Base-by-base conservation (phyloP, 1,284 basidiomycete species). In the Macrocybe sp. region DNA sequence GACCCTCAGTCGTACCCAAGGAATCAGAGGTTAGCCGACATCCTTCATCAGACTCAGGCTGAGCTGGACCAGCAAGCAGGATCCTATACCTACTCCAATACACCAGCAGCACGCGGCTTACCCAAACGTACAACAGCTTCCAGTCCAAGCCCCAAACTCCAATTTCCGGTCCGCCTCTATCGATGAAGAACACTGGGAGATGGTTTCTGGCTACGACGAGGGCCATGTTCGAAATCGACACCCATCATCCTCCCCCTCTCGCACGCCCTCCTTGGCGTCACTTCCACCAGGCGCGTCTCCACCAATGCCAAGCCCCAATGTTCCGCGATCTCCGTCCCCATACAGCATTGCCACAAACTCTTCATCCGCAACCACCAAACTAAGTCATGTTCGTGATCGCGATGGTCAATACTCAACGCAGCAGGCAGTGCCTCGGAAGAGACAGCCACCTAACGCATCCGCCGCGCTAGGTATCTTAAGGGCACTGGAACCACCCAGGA, bases 391-490 rank as follows among this genome's bases (percentile, higher is more conserved):
- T 3, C 48, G 54, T 34, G 59, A 63, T 52, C 60, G 56, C 41
- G 57, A 63, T 45, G 51, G 50, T 12, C 57, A 60, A 28, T 55
- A 44, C 52, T 57, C 59, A 53, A 44, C 46, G 54, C 34, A 37
- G 30, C 37, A 51, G 52, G 34, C 36, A 49, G 7, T 43, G 35
- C 46, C 36, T 29, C 51, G 55, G 6, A 65, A 64, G 57, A 64
- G 62, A 46, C 40, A 45, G 1, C 55, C 54, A 7, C 50, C 61
- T 5, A 54, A 53, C 44, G 63, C 63, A 2, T 64, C 65, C 3
- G 65, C 60, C 4, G 79, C 78, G 0, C 60, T 83, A 14, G 75
- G 74, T 14, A 83, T 85, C 36, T 66, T 85, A 47, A 70, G 69
- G 45, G 70, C 82, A 6, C 65, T 85, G 6, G 81, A 85, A 48